Conservation (phyloP, 306 rosid species). For the Quercus robur region DNA sequence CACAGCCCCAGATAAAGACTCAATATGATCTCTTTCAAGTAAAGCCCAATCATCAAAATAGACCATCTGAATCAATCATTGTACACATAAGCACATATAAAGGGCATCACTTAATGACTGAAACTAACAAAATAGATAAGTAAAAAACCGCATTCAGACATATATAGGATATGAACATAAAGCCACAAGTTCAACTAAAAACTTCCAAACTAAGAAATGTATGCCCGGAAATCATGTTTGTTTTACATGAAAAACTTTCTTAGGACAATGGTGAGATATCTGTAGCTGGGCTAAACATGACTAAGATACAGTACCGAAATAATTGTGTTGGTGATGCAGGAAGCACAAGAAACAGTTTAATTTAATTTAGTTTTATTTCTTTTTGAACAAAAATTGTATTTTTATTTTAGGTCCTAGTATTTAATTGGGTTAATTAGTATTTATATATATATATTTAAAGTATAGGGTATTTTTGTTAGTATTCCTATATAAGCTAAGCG, state of each 20-base stretch:
- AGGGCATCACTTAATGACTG: constrained; percentile 11
- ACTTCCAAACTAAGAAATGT: neutral
- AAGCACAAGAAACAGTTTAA: no score
- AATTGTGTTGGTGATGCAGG: neutral
- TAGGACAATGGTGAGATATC: neutral
- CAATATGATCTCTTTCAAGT: constrained; percentile 68
- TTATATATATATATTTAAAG: no score
- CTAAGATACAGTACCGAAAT: neutral
- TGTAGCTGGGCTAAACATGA: neutral
- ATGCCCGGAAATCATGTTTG: neutral
- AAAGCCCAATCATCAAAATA: constrained; percentile 84
- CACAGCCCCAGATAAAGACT: constrained; percentile 78
- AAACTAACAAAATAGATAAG: neutral
- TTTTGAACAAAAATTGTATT: no score
- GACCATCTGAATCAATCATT: constrained; percentile 59
- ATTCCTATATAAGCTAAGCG: no score
- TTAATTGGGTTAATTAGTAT: no score
- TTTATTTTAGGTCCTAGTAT: no score
- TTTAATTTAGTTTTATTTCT: no score
- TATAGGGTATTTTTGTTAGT: no score
- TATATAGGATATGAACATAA: neutral
- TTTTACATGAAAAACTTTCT: neutral
- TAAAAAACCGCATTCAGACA: neutral
- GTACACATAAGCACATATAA: constrained; percentile 26
- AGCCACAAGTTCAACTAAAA: neutral